A percentile compares a stretch with the other conserved stretches of the same genome.
These are phyloP conservation scores for Talaromyces sp. DNA, from an alignment of 2,329 filamentous ascomycete species.

Conservation along the genomic window DNA sequence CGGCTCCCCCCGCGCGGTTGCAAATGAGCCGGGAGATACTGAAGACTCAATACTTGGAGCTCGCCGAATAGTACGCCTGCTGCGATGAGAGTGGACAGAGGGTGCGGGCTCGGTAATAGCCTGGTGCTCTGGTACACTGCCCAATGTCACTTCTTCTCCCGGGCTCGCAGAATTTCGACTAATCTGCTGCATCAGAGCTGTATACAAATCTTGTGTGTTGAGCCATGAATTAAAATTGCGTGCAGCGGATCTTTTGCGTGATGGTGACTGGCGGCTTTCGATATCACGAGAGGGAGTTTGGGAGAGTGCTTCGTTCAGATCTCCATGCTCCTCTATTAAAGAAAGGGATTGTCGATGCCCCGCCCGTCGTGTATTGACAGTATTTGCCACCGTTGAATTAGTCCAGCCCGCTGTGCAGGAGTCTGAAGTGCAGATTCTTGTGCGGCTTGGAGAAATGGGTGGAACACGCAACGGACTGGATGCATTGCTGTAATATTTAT, in stretches of 20 bases:
- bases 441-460: conserved; percentile 31
- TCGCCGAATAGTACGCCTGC: conserved; percentile 33
- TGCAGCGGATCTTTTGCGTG: conserved; percentile 14
- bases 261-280: conserved; percentile 14
- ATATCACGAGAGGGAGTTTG: background rate
- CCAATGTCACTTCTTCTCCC: conserved; percentile 30
- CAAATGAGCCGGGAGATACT: conserved; percentile 33
- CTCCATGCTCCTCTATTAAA: conserved; percentile 47
- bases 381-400: conserved; percentile 49
- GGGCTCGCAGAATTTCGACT: conserved; percentile 24
- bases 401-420: conserved; percentile 55
- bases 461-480: conserved; percentile 18
- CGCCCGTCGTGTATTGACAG: conserved; percentile 36
- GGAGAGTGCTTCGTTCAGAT: conserved; percentile 21
- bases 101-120: conserved; percentile 32
- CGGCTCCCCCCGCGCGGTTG: conserved; percentile 29
- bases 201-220: conserved; percentile 46
- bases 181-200: conserved; percentile 48
- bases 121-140: conserved; percentile 35
- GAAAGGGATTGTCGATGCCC: conserved; percentile 43
- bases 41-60: conserved; percentile 36
- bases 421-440: conserved; percentile 38
- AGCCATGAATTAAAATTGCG: conserved; percentile 28
- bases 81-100: conserved; percentile 28
- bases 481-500: background rate